Evolutionary conservation across 495 filamentous ascomycete species (phyloP).

Genomic region (Hyphodiscus hymeniophilus): DNA sequence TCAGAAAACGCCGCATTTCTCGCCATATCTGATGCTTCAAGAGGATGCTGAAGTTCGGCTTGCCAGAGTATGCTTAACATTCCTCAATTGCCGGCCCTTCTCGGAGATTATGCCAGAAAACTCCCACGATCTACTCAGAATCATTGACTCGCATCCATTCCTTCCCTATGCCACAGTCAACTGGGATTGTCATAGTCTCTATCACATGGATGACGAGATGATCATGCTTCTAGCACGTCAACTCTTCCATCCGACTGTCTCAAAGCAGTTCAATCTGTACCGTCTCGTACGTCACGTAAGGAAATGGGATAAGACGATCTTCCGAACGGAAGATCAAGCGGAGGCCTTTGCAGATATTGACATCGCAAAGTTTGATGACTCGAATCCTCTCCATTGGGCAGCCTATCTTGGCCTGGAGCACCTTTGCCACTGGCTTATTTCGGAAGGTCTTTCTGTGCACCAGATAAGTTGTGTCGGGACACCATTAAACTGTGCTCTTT

Average conservation of each 20-base stretch:
- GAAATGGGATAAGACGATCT: too few species aligned
- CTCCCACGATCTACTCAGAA: too few species aligned
- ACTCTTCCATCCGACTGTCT: too few species aligned
- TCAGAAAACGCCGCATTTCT: background rate
- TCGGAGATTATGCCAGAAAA: too few species aligned
- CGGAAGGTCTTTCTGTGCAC: conserved; percentile 9
- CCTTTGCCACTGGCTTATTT: conserved; percentile 12
- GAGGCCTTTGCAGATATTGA: too few species aligned
- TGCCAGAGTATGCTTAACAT: conserved; percentile 13
- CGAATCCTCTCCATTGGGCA: conserved; percentile 20
- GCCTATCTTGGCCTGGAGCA: conserved; percentile 5
- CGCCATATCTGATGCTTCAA: conserved; percentile 7
- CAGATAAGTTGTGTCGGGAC: conserved; percentile 13
- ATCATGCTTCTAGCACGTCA: too few species aligned
- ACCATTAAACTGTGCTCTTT: conserved; percentile 19
- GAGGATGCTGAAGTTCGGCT: background rate
- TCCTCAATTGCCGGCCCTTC: conserved; percentile 7
- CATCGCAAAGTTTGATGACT: background rate
- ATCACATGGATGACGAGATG: too few species aligned
- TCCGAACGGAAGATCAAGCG: too few species aligned
- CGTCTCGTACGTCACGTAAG: too few species aligned
- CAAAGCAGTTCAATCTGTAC: background rate
- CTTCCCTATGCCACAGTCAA: too few species aligned
- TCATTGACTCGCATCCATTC: too few species aligned
- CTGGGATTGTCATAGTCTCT: too few species aligned